Conservation (phyloP, 1,284 basidiomycete species). For the Albatrellus sp. region DNA sequence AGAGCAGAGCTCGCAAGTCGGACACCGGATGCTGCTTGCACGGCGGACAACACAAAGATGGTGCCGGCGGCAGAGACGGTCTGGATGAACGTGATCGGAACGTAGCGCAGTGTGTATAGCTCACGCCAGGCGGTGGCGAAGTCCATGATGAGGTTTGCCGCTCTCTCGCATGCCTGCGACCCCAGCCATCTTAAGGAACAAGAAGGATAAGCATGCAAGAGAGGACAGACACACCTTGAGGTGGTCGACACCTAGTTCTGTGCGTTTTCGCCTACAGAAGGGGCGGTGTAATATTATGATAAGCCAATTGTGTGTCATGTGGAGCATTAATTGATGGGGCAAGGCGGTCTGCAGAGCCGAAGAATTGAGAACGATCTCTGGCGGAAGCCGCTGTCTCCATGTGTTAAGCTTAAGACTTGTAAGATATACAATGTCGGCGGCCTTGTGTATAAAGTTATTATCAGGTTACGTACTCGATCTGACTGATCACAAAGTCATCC, state of each 20-base stretch:
- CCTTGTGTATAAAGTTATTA: neutral
- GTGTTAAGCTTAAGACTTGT: conserved; percentile 42
- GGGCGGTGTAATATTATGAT: conserved; percentile 55
- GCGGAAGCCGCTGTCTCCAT: conserved; percentile 44
- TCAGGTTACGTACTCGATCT: conserved; percentile 33
- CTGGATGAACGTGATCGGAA: conserved; percentile 51
- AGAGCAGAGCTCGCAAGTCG: conserved; percentile 22
- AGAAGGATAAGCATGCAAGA: conserved; percentile 8
- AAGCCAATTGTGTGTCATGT: conserved; percentile 52
- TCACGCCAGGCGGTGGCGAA: conserved; percentile 42
- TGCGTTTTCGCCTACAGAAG: conserved; percentile 41
- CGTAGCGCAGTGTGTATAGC: conserved; percentile 47
- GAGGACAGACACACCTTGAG: conserved; percentile 27
- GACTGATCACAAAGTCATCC: conserved; percentile 34
- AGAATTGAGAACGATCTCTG: conserved; percentile 40
- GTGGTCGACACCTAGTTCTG: conserved; percentile 35
- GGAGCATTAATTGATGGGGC: conserved; percentile 52
- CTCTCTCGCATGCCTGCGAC: conserved; percentile 45
- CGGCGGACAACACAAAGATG: conserved; percentile 41
- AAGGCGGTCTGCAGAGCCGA: conserved; percentile 35
- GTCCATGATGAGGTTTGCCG: conserved; percentile 52
- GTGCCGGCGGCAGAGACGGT: conserved; percentile 57
- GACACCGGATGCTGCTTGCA: conserved; percentile 34
- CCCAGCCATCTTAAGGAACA: neutral
- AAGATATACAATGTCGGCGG: neutral